phyloP scores from a whole-genome alignment of 345 rosid species.

The Ceriops decandra region DNA sequence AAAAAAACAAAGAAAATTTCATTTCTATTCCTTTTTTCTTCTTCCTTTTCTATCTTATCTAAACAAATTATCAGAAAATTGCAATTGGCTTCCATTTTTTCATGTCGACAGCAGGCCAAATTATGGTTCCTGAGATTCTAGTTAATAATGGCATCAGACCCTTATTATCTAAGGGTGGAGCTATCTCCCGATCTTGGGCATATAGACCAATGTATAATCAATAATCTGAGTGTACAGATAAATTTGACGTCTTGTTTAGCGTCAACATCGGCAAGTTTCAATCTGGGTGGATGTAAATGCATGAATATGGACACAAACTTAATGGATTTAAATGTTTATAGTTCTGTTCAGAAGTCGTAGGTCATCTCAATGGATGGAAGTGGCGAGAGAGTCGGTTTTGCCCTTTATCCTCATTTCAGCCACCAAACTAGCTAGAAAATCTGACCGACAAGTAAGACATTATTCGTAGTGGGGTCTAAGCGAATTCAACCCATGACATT shows the following conservation, averaged over 20 bases:
- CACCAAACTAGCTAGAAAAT: neutral
- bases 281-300: neutral
- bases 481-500: neutral
- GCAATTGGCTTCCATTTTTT: no score
- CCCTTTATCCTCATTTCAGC: neutral
- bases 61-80: no score
- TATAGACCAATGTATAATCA: neutral
- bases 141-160: no score
- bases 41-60: no score
- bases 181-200: neutral
- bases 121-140: no score
- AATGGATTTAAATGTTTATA: neutral
- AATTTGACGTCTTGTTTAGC: neutral
- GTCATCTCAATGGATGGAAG: neutral
- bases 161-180: neutral
- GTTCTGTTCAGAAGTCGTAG: neutral
- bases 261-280: conserved; percentile 11
- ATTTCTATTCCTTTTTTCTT: no score
- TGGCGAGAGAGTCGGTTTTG: neutral
- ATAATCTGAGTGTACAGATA: conserved; percentile 9
- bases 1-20: no score
- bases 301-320: neutral
- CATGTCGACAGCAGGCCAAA: no score
- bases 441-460: neutral
- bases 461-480: neutral